These are phyloP conservation scores for Nyssa sinensis DNA, from an alignment of 148 eudicot genomes.

Conservation along the genomic window DNA sequence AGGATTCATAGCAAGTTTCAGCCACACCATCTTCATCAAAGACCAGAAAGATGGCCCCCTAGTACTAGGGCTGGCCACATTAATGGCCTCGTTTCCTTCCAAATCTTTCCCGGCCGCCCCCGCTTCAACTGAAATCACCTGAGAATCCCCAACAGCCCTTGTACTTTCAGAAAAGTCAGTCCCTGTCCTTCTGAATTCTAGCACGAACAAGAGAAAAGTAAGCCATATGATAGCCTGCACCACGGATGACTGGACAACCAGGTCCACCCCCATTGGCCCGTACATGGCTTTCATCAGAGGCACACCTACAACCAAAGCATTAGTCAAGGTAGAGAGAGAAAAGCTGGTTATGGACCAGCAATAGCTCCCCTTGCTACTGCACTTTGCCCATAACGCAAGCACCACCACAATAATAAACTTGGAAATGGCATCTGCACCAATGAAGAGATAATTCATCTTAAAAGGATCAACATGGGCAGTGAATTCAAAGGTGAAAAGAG, in stretches of 20 bases:
- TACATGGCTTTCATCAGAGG: constrained; percentile 76
- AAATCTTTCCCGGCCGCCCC: constrained; percentile 29
- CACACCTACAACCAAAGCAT: constrained; percentile 66
- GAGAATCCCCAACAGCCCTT: constrained; percentile 9
- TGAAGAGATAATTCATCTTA: constrained; percentile 54
- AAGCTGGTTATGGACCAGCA: constrained; percentile 74
- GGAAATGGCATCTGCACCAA: constrained; percentile 63
- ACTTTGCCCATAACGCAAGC: constrained; percentile 60
- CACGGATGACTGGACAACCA: constrained; percentile 74
- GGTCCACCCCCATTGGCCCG: constrained; percentile 48
- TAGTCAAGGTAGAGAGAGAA: constrained; percentile 61
- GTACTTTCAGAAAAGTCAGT: constrained; percentile 24
- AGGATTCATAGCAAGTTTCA: constrained; percentile 59
- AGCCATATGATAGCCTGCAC: constrained; percentile 70
- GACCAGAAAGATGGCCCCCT: constrained; percentile 44
- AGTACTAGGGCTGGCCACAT: not conserved
- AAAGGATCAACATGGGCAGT: constrained; percentile 74
- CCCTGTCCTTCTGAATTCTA: constrained; percentile 53
- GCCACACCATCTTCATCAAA: constrained; percentile 51
- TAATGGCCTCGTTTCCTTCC: constrained; percentile 22
- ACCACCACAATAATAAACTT: constrained; percentile 57
- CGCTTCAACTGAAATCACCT: not conserved
- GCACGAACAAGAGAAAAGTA: constrained; percentile 48
- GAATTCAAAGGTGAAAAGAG: constrained; percentile 72
- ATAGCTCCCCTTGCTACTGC: constrained; percentile 56